phyloP scores from a whole-genome alignment of 371 early-diverging fungal genomes.

The Mortierella sp. region DNA sequence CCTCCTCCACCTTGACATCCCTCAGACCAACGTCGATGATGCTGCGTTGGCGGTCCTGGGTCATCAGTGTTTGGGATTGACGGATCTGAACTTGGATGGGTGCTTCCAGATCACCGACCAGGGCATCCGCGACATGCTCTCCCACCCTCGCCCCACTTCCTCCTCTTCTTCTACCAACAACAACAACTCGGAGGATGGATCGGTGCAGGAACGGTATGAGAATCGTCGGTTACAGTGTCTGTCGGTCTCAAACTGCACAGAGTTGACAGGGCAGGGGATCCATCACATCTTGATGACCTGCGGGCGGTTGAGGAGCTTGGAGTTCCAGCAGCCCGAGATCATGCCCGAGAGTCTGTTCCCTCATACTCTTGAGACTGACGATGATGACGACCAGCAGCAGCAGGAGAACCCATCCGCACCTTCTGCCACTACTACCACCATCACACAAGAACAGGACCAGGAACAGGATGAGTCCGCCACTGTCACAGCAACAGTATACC shows the following conservation, averaged over 20 bases:
- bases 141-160: slow-evolving; percentile 17
- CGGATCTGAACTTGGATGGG: slow-evolving; percentile 36
- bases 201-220: slow-evolving; percentile 20
- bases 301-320: slow-evolving; percentile 33
- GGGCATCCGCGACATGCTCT: slow-evolving; percentile 44
- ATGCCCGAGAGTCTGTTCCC: slow-evolving; percentile 51
- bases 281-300: slow-evolving; percentile 46
- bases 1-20: slow-evolving; percentile 27
- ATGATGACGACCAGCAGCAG: slow-evolving; percentile 9
- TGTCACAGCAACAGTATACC: slow-evolving; percentile 31
- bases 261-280: slow-evolving; percentile 50
- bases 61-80: slow-evolving; percentile 17
- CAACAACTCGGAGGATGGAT: not conserved
- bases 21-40: slow-evolving; percentile 52
- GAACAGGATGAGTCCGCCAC: not conserved
- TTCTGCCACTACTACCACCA: not conserved
- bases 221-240: slow-evolving; percentile 28
- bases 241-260: slow-evolving; percentile 41
- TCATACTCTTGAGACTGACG: slow-evolving; percentile 32
- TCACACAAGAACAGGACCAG: not conserved
- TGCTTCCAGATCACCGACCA: slow-evolving; percentile 53
- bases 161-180: not conserved
- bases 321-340: slow-evolving; percentile 53
- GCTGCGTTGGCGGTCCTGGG: slow-evolving; percentile 34
- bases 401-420: slow-evolving; percentile 10